Evolutionary conservation across 306 rosid genomes (phyloP).

Genomic region (Clitoria ternatea): DNA sequence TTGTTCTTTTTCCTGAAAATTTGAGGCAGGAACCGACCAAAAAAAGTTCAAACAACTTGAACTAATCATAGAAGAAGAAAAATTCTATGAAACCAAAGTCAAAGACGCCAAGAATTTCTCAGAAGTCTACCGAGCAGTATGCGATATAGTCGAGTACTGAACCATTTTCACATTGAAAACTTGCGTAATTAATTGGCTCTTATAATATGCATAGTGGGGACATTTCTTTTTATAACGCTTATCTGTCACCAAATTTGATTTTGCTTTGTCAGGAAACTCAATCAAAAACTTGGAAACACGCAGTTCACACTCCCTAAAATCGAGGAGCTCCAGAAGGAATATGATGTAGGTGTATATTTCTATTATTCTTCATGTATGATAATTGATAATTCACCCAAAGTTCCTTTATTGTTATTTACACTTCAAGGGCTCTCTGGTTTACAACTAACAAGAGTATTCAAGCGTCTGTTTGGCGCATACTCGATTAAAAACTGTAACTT

Average conservation of each 20-base stretch:
- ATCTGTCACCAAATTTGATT: neutral
- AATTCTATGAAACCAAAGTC: neutral
- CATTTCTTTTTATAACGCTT: too few species aligned
- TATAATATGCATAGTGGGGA: too few species aligned
- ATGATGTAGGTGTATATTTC: neutral
- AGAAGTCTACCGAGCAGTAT: conserved; percentile 43
- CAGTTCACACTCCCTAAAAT: conserved; percentile 34
- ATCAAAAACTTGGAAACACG: conserved; percentile 34
- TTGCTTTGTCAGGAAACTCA: conserved; percentile 43
- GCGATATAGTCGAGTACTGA: conserved; percentile 51
- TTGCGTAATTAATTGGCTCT: neutral
- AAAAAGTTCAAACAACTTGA: conserved; percentile 30
- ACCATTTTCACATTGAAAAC: neutral
- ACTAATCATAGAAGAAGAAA: conserved; percentile 11
- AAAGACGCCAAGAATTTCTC: neutral
- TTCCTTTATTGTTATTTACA: too few species aligned
- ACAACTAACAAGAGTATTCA: too few species aligned
- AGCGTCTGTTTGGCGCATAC: too few species aligned
- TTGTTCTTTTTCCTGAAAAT: neutral
- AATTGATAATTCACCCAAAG: neutral
- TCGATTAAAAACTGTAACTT: too few species aligned
- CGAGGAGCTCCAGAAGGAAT: neutral
- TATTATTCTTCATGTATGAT: neutral
- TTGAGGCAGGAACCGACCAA: conserved; percentile 41
- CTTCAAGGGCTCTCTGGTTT: too few species aligned